These are phyloP conservation scores for Fusarium albidum DNA, from an alignment of 2,329 filamentous ascomycete genomes.

Conservation along the genomic window DNA sequence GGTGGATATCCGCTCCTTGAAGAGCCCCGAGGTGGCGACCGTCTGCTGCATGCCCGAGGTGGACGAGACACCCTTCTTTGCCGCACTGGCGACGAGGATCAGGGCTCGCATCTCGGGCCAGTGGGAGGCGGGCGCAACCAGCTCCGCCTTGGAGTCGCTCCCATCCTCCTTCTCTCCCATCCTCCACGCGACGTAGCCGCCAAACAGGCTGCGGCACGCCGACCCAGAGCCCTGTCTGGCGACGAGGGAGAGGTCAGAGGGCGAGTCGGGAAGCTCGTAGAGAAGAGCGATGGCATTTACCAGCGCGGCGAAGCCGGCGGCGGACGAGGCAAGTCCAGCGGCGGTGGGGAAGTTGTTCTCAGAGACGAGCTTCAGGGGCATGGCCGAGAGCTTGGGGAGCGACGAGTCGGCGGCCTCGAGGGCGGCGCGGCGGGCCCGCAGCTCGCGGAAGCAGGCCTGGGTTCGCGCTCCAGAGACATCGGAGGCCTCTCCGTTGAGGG, in stretches of 20 bases:
- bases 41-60: constrained; percentile 98
- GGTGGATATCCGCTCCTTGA: constrained; percentile 75
- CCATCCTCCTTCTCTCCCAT: constrained; percentile 80
- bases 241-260: constrained; percentile 85
- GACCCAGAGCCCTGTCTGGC: constrained; percentile 95
- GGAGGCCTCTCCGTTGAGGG: constrained; percentile 83
- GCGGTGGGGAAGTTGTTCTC: constrained; percentile 99
- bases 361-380: constrained; percentile 85
- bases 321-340: constrained; percentile 81
- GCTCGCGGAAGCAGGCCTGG: constrained; percentile 91
- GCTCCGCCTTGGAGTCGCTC: constrained; percentile 84
- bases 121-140: constrained; percentile 87
- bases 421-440: constrained; percentile 77
- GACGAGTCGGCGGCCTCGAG: constrained; percentile 77
- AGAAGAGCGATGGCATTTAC: constrained; percentile 91
- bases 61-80: constrained; percentile 94
- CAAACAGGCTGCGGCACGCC: constrained; percentile 91
- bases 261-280: constrained; percentile 83
- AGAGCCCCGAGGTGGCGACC: constrained; percentile 88
- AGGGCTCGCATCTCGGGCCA: constrained; percentile 96
- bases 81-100: constrained; percentile 88
- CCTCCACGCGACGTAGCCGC: constrained; percentile 96
- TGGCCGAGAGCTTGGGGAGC: constrained; percentile 81
- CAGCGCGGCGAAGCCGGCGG: constrained; percentile 73
- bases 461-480: constrained; percentile 89